A percentile compares a stretch with the other conserved stretches of the same genome.
Conservation (phyloP, 345 rosid species). For the Eutrema yunnanense region DNA sequence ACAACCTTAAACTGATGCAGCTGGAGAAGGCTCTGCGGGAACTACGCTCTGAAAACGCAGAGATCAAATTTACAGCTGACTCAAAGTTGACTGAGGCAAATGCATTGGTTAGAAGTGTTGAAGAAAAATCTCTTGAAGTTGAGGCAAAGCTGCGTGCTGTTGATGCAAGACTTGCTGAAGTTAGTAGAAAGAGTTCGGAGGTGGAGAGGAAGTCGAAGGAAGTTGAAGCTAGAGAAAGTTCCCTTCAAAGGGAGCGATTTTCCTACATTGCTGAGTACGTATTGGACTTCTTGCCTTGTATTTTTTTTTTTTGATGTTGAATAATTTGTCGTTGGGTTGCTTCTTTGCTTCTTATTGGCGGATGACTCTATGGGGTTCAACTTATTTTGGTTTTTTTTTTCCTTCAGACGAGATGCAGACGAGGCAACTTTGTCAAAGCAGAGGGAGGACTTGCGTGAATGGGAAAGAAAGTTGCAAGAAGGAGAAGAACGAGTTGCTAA, state of each 20-base stretch:
- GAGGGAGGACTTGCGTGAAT: constrained; percentile 88
- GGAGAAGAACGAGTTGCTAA: constrained; percentile 69
- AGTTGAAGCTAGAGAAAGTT: constrained; percentile 63
- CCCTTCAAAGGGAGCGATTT: constrained; percentile 62
- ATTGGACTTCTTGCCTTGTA: background rate
- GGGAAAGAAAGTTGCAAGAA: constrained; percentile 86
- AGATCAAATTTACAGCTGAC: constrained; percentile 86
- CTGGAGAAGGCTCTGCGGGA: constrained; percentile 80
- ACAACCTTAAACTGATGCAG: constrained; percentile 36
- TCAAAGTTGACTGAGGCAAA: constrained; percentile 84
- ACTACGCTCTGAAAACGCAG: constrained; percentile 83
- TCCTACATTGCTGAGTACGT: constrained; percentile 79
- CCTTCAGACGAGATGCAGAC: constrained; percentile 65
- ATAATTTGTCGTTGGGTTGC: background rate
- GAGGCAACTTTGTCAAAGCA: constrained; percentile 67
- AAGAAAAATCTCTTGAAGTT: constrained; percentile 81
- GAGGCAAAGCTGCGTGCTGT: constrained; percentile 74
- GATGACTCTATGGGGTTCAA: background rate
- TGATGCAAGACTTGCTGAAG: constrained; percentile 93
- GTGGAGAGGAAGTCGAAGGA: constrained; percentile 71
- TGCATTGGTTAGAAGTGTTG: constrained; percentile 69
- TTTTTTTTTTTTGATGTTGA: background rate
- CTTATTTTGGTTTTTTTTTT: background rate
- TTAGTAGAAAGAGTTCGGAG: constrained; percentile 79
- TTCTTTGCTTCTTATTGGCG: background rate